phyloP scores from a whole-genome alignment of 768 basidiomycete species.

The Auricularia heimuer region DNA sequence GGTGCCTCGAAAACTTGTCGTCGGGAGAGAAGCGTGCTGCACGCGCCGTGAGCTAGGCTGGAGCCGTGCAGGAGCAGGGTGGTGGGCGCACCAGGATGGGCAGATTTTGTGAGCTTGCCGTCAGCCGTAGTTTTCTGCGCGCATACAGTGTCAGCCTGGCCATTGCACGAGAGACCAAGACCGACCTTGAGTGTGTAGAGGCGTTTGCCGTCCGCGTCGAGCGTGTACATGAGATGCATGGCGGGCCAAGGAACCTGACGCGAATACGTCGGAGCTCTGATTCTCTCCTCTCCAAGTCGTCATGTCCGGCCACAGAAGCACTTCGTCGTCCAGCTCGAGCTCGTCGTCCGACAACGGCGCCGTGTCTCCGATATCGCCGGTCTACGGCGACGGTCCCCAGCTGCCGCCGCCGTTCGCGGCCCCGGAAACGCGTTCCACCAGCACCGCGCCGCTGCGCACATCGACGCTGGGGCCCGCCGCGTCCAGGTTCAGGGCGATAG shows the following conservation, averaged over 20 bases:
- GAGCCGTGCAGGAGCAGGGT: not conserved
- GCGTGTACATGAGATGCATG: constrained; percentile 98
- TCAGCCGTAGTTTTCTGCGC: constrained; percentile 74
- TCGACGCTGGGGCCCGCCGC: not conserved
- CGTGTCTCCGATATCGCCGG: not conserved
- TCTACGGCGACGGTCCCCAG: not conserved
- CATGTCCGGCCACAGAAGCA: too few species aligned
- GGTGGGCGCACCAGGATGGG: constrained; percentile 74
- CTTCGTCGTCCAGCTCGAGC: not conserved
- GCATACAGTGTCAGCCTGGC: constrained; percentile 4
- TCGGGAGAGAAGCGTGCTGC: constrained; percentile 96
- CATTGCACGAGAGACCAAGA: not conserved
- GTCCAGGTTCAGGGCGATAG: constrained; percentile 37
- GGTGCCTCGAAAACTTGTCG: constrained; percentile 97
- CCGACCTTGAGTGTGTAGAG: constrained; percentile 87
- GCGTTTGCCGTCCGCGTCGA: constrained; percentile 68
- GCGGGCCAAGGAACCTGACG: not conserved
- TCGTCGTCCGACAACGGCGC: not conserved
- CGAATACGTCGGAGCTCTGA: not conserved
- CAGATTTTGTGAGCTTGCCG: constrained; percentile 86
- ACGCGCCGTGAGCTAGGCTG: not conserved
- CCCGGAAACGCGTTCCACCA: not conserved
- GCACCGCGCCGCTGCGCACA: not conserved
- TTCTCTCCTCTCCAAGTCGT: not conserved
- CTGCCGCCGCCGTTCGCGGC: not conserved